phyloP scores from a whole-genome alignment of 2,329 filamentous ascomycete genomes.

The Mycosphaerella arachidis region DNA sequence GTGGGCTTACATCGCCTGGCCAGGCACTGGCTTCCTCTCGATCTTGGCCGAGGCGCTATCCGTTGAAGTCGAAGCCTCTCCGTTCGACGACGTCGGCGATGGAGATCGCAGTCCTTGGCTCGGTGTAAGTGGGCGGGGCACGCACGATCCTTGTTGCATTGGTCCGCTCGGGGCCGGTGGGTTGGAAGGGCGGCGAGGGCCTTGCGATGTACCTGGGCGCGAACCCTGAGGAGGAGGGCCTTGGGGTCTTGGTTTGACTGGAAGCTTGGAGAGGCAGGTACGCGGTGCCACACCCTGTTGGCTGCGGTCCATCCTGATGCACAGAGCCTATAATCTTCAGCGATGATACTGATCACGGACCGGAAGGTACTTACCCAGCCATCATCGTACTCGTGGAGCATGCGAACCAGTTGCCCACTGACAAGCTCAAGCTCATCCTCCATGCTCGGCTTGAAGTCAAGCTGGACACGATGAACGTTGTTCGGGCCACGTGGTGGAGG shows the following conservation, averaged over 20 bases:
- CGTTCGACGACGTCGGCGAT: slow-evolving; percentile 13
- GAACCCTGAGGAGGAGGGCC: slow-evolving; percentile 46
- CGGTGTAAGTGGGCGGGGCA: slow-evolving; percentile 25
- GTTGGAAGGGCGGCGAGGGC: slow-evolving; percentile 35
- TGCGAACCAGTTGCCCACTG: slow-evolving; percentile 76
- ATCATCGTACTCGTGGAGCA: slow-evolving; percentile 96
- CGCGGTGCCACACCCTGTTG: slow-evolving; percentile 89
- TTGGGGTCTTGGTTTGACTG: slow-evolving; percentile 74
- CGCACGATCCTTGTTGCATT: slow-evolving; percentile 12
- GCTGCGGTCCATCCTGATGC: slow-evolving; percentile 82
- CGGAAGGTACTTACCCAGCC: slow-evolving; percentile 71
- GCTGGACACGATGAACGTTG: slow-evolving; percentile 85
- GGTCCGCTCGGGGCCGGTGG: slow-evolving; percentile 27
- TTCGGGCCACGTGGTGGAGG: slow-evolving; percentile 43
- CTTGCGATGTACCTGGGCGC: slow-evolving; percentile 22
- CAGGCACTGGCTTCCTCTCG: slow-evolving; percentile 45
- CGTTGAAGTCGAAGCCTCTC: slow-evolving; percentile 12
- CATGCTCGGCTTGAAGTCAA: slow-evolving; percentile 90
- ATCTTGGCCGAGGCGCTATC: slow-evolving; percentile 28
- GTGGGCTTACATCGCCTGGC: slow-evolving; percentile 38
- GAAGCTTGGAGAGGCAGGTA: slow-evolving; percentile 86
- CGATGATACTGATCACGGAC: not conserved
- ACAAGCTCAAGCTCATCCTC: slow-evolving; percentile 82
- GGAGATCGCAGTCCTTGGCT: slow-evolving; percentile 13
- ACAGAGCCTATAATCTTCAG: slow-evolving; percentile 64